These are phyloP conservation scores for Nasturtium officinale DNA, from an alignment of 345 rosid species.

Conservation along the genomic window DNA sequence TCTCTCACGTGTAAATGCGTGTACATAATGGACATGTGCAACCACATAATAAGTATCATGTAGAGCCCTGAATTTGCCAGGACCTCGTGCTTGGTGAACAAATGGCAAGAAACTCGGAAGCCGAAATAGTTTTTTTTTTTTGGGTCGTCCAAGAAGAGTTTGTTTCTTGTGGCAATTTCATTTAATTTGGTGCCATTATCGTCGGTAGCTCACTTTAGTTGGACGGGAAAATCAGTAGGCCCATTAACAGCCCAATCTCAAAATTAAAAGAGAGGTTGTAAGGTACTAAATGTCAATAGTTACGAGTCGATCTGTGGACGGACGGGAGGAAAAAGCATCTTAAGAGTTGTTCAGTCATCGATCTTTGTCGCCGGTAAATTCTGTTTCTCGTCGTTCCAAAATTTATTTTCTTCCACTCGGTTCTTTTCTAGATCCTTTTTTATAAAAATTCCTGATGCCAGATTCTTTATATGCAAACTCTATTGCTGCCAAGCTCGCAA, in stretches of 20 bases:
- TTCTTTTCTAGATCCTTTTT: not conserved
- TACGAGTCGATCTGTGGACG: constrained; percentile 14
- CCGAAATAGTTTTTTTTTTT: too few relatives aligned
- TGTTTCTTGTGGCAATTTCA: too few relatives aligned
- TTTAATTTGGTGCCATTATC: too few relatives aligned
- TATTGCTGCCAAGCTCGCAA: constrained; percentile 5
- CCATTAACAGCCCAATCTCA: constrained; percentile 30
- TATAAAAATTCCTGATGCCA: too few relatives aligned
- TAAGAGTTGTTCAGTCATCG: not conserved
- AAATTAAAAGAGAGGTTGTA: not conserved
- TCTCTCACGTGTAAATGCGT: constrained; percentile 38
- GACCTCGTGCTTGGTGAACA: too few relatives aligned
- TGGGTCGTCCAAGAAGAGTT: too few relatives aligned
- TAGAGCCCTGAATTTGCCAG: too few relatives aligned
- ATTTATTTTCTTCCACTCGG: not conserved
- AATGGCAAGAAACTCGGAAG: too few relatives aligned
- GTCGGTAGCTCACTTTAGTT: too few relatives aligned
- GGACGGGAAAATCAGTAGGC: not conserved
- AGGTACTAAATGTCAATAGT: not conserved
- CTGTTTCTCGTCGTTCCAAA: not conserved
- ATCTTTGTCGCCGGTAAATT: constrained; percentile 33
- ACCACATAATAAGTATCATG: too few relatives aligned
- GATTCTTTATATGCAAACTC: too few relatives aligned
- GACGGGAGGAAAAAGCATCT: constrained; percentile 1
- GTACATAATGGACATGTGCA: too few relatives aligned